Percentiles rank a stretch among this genome's conserved stretches.
phyloP scores from a whole-genome alignment of 139 green algal species.

The Zygnema circumcarinatum region DNA sequence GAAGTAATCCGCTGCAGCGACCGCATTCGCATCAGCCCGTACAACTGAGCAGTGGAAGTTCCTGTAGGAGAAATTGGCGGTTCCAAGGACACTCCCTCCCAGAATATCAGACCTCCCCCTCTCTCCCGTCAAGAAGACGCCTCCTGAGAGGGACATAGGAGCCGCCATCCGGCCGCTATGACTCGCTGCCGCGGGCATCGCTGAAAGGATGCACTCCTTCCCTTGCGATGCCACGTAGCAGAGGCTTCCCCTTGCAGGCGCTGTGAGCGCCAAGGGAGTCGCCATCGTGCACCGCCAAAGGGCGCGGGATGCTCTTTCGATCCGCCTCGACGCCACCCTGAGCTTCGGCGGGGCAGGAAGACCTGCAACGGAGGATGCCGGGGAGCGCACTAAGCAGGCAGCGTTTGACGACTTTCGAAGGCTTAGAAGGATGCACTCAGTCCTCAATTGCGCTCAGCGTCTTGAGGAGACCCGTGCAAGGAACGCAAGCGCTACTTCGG shows the following conservation, averaged over 20 bases:
- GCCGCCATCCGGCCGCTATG: neutral
- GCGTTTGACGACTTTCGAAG: too few relatives aligned
- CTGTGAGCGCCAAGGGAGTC: too few relatives aligned
- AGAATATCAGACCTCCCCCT: neutral
- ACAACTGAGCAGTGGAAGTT: neutral
- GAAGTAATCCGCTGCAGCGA: neutral
- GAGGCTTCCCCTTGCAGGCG: neutral
- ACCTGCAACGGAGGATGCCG: too few relatives aligned
- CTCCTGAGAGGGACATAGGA: neutral
- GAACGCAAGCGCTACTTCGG: too few relatives aligned
- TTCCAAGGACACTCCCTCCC: too few relatives aligned
- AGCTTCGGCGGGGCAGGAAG: too few relatives aligned
- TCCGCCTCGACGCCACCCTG: neutral
- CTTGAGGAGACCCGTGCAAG: too few relatives aligned
- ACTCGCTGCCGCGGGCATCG: neutral
- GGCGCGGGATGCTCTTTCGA: neutral
- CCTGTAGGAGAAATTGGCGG: neutral
- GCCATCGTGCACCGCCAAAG: neutral
- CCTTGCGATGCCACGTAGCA: neutral
- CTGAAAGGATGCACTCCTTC: neutral
- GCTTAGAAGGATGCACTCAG: too few relatives aligned
- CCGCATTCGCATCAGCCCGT: neutral
- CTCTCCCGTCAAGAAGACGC: neutral
- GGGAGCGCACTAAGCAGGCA: too few relatives aligned
- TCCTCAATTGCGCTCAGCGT: too few relatives aligned